Evolutionary conservation across 2,329 filamentous ascomycete genomes (phyloP).

Genomic region (Colletotrichum sp.): DNA sequence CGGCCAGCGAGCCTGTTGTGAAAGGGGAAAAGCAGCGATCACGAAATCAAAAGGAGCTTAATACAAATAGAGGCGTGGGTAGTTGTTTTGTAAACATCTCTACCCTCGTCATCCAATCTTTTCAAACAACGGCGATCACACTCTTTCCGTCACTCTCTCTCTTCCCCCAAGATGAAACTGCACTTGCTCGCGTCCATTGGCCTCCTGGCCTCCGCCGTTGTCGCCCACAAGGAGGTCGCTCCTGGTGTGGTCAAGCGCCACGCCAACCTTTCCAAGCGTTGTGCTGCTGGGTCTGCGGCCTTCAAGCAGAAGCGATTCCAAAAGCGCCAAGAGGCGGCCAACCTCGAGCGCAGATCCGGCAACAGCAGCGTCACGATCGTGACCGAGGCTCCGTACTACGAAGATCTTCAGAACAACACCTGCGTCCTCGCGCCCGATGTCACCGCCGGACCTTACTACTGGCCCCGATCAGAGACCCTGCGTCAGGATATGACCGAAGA

Average conservation of each 20-base stretch:
- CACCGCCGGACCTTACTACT: constrained; percentile 53
- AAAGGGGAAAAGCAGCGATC: not conserved
- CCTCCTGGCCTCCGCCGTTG: not conserved
- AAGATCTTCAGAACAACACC: constrained; percentile 31
- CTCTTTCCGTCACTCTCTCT: not conserved
- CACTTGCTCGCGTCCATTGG: not conserved
- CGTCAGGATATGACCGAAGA: not conserved
- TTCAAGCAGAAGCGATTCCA: not conserved
- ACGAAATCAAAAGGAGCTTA: not conserved
- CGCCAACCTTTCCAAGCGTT: not conserved
- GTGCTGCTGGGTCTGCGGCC: not conserved
- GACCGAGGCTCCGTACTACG: not conserved
- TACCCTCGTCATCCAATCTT: not conserved
- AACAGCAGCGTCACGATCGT: not conserved
- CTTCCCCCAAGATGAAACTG: not conserved
- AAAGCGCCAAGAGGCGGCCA: not conserved
- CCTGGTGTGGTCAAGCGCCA: not conserved
- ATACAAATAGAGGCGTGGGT: not conserved
- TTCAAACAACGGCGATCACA: not conserved
- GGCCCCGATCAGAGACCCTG: constrained; percentile 3
- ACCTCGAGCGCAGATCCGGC: not conserved
- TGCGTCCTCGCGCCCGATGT: constrained; percentile 52
- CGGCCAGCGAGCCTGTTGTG: not conserved
- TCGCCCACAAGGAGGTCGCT: not conserved
- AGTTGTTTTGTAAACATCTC: not conserved